Base-by-base conservation (phyloP, 1,284 basidiomycete genomes). In the Moniliophthora roreri region DNA sequence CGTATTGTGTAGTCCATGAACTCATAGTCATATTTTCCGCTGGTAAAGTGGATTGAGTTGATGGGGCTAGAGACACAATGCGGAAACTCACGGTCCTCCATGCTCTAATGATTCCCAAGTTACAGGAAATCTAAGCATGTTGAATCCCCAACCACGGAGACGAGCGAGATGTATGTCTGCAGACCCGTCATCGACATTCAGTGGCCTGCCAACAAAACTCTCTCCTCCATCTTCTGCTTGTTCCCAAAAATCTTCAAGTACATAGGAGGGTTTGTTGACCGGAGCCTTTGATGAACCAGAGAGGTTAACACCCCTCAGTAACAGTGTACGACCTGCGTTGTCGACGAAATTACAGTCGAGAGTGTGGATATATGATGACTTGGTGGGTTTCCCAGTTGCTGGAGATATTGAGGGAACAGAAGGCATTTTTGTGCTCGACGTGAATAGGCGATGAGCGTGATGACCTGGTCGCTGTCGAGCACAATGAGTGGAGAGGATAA, bases 41-140 rank as follows among this genome's bases (percentile, higher is more conserved):
- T 96, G 60, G 16, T 28, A 20, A 8, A 50, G 16, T 44, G 24
- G 13, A 32, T 15, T 36, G 50, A 18, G n/a, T 21, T 35, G 46
- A 26, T 24, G 44, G 26, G 23, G 35, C 24, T 45, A 28, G 45
- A 54, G 26, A 26, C 20, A 20, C 15, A 39, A 55, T 49, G 23
- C 34, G 35, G 0, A 11, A 1, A 89, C 93, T 85, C 68, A 95
- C 86, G 96, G 96, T 64, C 95, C 95, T 54, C 81, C 84, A 68
- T 95, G 95, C 69, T 98, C 96, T 21, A 98, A 69, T 0, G 93
- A 83, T 67, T 99, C 96, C 96, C 96, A 99, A 0, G 91, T 90
- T 41, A 98, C 84, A 21, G 95, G 89, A 66, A 92, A 98, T 50
- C 96, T 77, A n/a, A 98, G 71, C 69, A 90, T 79, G 68, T 97